Evolutionary conservation across 1,284 basidiomycete species (phyloP), one percentile per base, ranked within the genome.

Genomic region (Ustilago bromivora): DNA sequence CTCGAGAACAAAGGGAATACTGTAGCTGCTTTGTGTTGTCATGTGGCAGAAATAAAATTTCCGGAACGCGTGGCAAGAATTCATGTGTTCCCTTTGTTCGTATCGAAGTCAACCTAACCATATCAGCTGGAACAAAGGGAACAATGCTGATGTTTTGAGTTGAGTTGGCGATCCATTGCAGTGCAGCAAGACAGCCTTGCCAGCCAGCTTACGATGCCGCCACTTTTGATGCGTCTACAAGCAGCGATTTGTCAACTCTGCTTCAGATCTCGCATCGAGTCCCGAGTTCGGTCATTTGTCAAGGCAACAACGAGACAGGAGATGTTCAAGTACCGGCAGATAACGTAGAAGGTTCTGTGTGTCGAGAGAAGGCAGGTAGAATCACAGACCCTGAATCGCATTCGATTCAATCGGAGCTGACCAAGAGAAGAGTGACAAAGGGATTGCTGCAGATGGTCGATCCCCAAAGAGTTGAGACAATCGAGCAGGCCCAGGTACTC

Each of bases 101-200:
- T 19, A 19, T 46, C 43, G 13, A 41, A 41, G 40, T 41, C 40
- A 17, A 41, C 17, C 43, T 28, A 46, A 46, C n/a, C n/a, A 46
- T 46, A 51, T 15, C 31, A 31, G 17, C 43, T 23, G 13, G 5
- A 40, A 60, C 47, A 60, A 60, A 60, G 58, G 58, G 58, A 28
- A 36, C 38, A 15, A 31, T 9, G n/a, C n/a, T 46, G 43, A 28
- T 28, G 19, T 0, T n/a, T 46, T 9, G 31, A 38, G 19, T 51
- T 32, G 15, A 19, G 61, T 63, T 63, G 36, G 36, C n/a, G 36
- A n/a, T 52, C 47, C 53, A 41, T 46, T 15, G n/a, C 43, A 46
- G 43, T 19, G 15, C 11, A 46, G 43, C 36, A 49, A 46, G 10
- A 28, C 46, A 17, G 28, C 10, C 17, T 11, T 40, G 38, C 4